Evolutionary conservation across 805 yeast species (phyloP).

Genomic region (Yarrowia sp.): DNA sequence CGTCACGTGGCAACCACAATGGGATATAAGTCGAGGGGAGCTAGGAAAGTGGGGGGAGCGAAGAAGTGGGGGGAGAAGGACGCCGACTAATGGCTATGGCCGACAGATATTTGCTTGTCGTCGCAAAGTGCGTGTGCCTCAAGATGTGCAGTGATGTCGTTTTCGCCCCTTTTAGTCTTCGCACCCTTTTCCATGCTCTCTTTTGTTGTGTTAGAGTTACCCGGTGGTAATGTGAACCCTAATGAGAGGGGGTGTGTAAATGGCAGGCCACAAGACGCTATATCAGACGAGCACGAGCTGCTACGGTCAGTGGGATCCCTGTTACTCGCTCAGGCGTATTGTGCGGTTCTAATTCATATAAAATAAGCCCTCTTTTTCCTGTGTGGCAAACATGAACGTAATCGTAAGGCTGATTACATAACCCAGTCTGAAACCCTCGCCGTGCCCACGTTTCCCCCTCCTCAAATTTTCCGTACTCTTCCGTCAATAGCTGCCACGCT

Average conservation of each 20-base stretch:
- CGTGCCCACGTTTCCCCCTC: conserved; percentile 16
- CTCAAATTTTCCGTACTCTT: not conserved
- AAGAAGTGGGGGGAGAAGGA: not conserved
- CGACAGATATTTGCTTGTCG: conserved; percentile 15
- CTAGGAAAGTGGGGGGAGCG: not conserved
- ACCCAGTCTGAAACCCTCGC: conserved; percentile 2
- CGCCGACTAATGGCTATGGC: not conserved
- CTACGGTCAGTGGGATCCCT: not conserved
- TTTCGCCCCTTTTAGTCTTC: conserved; percentile 11
- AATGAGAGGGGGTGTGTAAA: conserved; percentile 10
- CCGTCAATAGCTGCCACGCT: not conserved
- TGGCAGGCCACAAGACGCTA: not conserved
- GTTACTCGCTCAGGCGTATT: not conserved
- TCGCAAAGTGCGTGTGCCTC: conserved; percentile 20
- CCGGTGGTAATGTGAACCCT: conserved; percentile 23
- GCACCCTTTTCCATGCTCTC: conserved; percentile 20
- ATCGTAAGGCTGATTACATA: not conserved
- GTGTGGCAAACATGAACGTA: not conserved
- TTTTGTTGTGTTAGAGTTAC: conserved; percentile 25
- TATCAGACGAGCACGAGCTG: too few species aligned
- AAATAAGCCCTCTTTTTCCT: not conserved
- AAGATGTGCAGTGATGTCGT: conserved; percentile 18
- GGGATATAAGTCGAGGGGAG: not conserved
- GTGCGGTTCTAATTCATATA: not conserved
- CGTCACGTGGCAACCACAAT: conserved; percentile 11